Conservation (phyloP, 257 asterid genomes). For the Henckelia pumila region DNA sequence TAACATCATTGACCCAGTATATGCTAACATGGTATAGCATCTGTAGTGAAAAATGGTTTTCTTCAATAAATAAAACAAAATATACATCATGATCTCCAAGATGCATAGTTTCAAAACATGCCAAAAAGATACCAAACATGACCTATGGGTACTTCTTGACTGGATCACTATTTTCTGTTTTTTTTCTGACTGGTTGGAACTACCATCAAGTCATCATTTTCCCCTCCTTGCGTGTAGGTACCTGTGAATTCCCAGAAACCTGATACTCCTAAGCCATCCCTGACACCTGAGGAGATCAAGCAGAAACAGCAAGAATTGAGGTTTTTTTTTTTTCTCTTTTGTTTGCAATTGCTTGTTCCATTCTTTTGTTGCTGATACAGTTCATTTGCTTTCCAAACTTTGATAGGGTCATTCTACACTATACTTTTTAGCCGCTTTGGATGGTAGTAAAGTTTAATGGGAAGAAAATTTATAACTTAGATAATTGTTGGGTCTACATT, state of each 20-base stretch:
- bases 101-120: neutral
- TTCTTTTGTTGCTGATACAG: conserved; percentile 7
- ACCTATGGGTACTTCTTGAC: neutral
- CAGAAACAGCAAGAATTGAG: conserved; percentile 70
- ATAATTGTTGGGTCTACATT: neutral
- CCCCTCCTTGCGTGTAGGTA: conserved; percentile 44
- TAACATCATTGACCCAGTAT: neutral
- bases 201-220: neutral
- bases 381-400: conserved; percentile 9
- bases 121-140: neutral
- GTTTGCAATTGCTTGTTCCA: neutral
- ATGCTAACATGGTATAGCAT: neutral
- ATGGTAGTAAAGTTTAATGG: neutral
- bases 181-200: conserved; percentile 22
- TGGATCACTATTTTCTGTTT: neutral
- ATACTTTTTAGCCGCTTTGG: conserved; percentile 13
- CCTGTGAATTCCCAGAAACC: conserved; percentile 52
- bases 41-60: neutral
- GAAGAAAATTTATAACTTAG: neutral
- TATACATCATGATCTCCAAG: neutral
- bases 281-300: conserved; percentile 81
- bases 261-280: conserved; percentile 66
- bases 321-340: conserved; percentile 29
- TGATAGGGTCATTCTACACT: conserved; percentile 6
- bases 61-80: too few relatives aligned